Base-by-base conservation (phyloP, 805 yeast species). In the Kodamaea sagamina region DNA sequence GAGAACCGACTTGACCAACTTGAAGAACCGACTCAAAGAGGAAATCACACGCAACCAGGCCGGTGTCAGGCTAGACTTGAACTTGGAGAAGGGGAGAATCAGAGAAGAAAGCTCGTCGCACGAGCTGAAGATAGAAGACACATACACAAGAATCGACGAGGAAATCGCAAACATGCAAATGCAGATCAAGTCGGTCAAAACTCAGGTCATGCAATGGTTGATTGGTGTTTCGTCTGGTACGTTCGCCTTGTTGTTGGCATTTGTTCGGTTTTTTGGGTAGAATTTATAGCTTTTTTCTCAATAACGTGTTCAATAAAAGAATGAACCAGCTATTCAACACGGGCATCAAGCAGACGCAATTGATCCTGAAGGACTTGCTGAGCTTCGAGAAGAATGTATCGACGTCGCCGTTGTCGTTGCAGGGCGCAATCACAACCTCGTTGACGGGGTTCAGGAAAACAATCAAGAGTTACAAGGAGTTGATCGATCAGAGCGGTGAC, bases 161-260 rank as follows among this genome's bases (percentile, higher is more conserved):
- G 99, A 93, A 57, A 84, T 93, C 19, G 84, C 92, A 29, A 92
- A 93, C 60, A 87, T 93, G 80, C 90, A 87, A 64, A 87, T 90
- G 74, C 97, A 92, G 65, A 89, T 93, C 52, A 96, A 93, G 58
- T 82, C 88, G 34, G 96, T 92, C 24, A 93, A 93, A 68, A 88
- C 96, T 1, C 97, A 93, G 62, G 97, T 93, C 39, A 80, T 89
- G 83, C 99, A 93, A 67, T 93, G 99, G 99, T 76, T 93, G 50
- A 89, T 93, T 55, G 98, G 98, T 73, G 97, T 93, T 13, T 87
- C 96, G 59, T 90, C 98, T 1, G 99, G 98, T 85, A 87, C 97
- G 1, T 88, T 92, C 67, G 98, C 98, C 10, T 74, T 93, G 46
- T 86, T 93, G 40, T 68, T 92, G 54, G 97, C 98, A 1, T 93